phyloP scores from a whole-genome alignment of 208 protist genomes.

The Leishmania amazonensis region DNA sequence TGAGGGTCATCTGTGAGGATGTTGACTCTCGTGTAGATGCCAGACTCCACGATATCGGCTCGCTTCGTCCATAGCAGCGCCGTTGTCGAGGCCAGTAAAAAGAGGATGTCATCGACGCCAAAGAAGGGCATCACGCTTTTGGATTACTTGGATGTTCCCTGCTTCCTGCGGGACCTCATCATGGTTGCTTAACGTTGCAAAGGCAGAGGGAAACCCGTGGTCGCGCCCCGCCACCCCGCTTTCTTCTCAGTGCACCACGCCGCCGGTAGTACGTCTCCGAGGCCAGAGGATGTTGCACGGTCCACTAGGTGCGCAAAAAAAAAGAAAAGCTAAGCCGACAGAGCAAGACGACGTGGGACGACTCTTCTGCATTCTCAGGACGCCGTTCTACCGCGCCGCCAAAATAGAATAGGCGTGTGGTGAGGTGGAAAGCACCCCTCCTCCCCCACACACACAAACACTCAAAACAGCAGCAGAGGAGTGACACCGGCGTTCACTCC shows the following conservation, averaged over 20 bases:
- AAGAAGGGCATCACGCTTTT: constrained; percentile 61
- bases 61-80: constrained; percentile 70
- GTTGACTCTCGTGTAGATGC: constrained; percentile 37
- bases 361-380: neutral
- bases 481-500: neutral
- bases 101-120: constrained; percentile 79
- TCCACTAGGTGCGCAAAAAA: neutral
- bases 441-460: too few species aligned
- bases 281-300: neutral
- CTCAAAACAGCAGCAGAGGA: too few species aligned
- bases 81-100: constrained; percentile 70
- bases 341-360: neutral
- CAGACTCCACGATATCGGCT: constrained; percentile 42
- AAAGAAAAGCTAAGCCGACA: neutral
- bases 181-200: neutral
- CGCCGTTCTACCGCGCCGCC: neutral
- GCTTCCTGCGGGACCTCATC: neutral
- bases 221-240: neutral
- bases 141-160: neutral
- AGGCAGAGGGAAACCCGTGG: neutral
- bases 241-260: neutral
- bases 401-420: neutral
- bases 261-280: neutral
- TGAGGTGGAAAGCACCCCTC: too few species aligned
- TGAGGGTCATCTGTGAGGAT: constrained; percentile 37